Evolutionary conservation across 345 rosid species (phyloP).

Genomic region (Orychophragmus violaceus): DNA sequence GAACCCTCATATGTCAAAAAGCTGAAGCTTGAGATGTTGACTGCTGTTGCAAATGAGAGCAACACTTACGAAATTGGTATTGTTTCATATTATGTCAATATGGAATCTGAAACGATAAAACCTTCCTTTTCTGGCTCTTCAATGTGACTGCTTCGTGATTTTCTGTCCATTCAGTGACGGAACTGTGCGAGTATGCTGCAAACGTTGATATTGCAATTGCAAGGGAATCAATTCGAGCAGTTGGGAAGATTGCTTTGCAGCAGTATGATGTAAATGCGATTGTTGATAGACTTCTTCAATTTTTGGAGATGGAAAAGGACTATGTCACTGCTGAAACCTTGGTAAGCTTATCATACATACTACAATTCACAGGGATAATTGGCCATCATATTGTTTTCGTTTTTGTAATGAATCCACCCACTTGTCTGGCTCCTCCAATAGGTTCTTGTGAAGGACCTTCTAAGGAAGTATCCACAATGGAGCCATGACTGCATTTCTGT

Average conservation of each 20-base stretch:
- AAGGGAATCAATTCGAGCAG: conserved; percentile 96
- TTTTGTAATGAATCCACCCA: neutral
- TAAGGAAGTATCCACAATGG: conserved; percentile 98
- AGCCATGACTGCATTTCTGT: conserved; percentile 99
- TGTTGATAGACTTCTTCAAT: conserved; percentile 99
- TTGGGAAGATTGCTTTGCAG: conserved; percentile 96
- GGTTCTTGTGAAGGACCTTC: conserved; percentile 97
- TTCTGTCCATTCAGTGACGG: conserved; percentile 64
- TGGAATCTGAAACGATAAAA: neutral
- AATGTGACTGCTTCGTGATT: conserved; percentile 9
- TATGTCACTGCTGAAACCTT: conserved; percentile 96
- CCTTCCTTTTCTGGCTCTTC: conserved; percentile 9
- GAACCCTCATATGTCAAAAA: conserved; percentile 95
- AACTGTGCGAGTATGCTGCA: conserved; percentile 98
- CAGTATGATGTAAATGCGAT: conserved; percentile 99
- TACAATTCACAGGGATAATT: neutral
- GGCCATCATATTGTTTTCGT: neutral
- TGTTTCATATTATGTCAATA: conserved; percentile 13
- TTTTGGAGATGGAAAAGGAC: conserved; percentile 99
- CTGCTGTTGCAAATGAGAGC: conserved; percentile 97
- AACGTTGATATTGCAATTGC: conserved; percentile 94
- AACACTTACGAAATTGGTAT: conserved; percentile 97
- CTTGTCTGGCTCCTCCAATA: conserved; percentile 24
- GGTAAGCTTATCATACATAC: conserved; percentile 39
- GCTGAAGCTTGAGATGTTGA: conserved; percentile 98